Conservation (phyloP, 495 filamentous ascomycete species). For the Bombardia bombarda region DNA sequence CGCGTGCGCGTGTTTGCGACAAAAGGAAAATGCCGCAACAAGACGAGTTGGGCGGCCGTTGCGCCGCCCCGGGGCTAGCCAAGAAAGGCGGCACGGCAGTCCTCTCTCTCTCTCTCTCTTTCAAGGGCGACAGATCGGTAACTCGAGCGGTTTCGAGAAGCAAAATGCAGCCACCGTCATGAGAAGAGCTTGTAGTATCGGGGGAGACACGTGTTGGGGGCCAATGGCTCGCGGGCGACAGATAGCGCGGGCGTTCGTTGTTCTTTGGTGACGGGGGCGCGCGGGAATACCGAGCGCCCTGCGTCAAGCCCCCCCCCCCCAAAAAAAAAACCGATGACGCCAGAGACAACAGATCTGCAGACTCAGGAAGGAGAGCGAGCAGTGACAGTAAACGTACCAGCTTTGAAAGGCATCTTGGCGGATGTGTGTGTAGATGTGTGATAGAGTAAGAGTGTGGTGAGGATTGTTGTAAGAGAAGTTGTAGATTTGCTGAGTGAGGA, state of each 20-base stretch:
- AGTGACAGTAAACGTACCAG: slow-evolving; percentile 1
- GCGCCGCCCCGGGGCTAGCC: background rate
- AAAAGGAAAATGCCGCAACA: slow-evolving; percentile 1
- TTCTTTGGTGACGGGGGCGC: background rate
- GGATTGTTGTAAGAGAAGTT: background rate
- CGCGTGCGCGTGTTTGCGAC: slow-evolving; percentile 1
- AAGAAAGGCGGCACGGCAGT: background rate
- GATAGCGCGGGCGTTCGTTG: background rate
- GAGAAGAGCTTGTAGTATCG: background rate
- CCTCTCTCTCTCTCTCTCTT: no score
- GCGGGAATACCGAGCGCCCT: background rate
- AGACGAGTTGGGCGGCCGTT: background rate
- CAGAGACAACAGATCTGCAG: background rate
- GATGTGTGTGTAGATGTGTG: background rate
- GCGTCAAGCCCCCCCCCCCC: no score
- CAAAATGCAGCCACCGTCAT: background rate
- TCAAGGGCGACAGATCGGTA: no score
- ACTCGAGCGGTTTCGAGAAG: background rate
- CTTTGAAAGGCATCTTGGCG: slow-evolving; percentile 6
- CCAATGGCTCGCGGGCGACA: slow-evolving; percentile 5
- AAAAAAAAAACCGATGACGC: no score
- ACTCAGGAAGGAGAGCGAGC: background rate
- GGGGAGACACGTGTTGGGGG: background rate
- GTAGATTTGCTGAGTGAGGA: background rate
- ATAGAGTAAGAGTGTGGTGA: background rate